phyloP scores from a whole-genome alignment of 2,329 filamentous ascomycete genomes.

The Leptographium radiaticola region DNA sequence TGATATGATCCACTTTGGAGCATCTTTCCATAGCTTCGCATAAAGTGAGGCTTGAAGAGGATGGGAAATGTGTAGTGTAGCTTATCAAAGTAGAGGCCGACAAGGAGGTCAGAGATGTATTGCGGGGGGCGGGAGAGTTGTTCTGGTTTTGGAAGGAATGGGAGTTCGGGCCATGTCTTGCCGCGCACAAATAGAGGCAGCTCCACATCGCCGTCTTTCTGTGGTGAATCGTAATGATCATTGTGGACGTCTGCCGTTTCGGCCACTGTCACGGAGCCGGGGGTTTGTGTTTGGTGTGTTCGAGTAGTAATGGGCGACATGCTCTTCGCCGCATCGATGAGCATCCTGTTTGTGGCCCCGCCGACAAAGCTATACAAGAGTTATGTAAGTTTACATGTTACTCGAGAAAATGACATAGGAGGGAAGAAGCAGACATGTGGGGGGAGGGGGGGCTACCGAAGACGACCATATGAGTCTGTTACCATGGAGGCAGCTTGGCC shows the following conservation, averaged over 20 bases:
- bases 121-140: slow-evolving; percentile 15
- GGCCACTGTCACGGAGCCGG: background rate
- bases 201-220: slow-evolving; percentile 10
- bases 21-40: slow-evolving; percentile 13
- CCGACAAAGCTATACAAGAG: too few species aligned
- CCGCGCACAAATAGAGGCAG: slow-evolving; percentile 17
- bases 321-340: slow-evolving; percentile 17
- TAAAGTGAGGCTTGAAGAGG: slow-evolving; percentile 16
- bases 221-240: too few species aligned
- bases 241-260: background rate
- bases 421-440: too few species aligned
- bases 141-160: slow-evolving; percentile 15
- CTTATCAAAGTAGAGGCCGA: slow-evolving; percentile 17
- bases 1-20: slow-evolving; percentile 3
- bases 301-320: slow-evolving; percentile 10
- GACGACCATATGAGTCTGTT: slow-evolving; percentile 15
- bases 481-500: slow-evolving; percentile 13
- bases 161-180: slow-evolving; percentile 15
- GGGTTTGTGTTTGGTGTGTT: background rate
- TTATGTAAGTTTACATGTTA: too few species aligned
- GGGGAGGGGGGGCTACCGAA: too few species aligned
- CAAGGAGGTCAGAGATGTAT: slow-evolving; percentile 17
- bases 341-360: slow-evolving; percentile 15
- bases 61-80: slow-evolving; percentile 18
- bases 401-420: too few species aligned